A percentile compares a stretch with the other conserved stretches of the same genome.
Conservation (phyloP, 495 filamentous ascomycete genomes). For the Penicillium turbatum region DNA sequence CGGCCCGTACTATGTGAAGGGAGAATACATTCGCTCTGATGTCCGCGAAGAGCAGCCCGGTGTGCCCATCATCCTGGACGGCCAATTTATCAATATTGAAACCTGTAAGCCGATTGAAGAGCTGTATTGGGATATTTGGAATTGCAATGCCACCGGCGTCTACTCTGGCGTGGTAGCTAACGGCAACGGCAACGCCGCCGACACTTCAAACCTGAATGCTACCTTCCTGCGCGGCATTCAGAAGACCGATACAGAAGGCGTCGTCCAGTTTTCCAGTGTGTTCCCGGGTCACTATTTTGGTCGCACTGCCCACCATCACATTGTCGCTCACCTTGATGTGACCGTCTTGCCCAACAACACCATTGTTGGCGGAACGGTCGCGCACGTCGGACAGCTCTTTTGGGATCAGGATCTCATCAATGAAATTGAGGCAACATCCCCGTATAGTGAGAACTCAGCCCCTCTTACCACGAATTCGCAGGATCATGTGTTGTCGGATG, state of each 20-base stretch:
- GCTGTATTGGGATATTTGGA: slow-evolving; percentile 54
- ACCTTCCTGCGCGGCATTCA: slow-evolving; percentile 51
- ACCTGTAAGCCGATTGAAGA: slow-evolving; percentile 48
- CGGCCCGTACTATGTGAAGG: too few relatives aligned
- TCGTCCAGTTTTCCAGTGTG: slow-evolving; percentile 44
- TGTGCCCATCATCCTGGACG: slow-evolving; percentile 49
- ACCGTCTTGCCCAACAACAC: too few relatives aligned
- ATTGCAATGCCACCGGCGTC: slow-evolving; percentile 51
- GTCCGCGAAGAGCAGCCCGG: slow-evolving; percentile 45
- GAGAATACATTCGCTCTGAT: slow-evolving; percentile 49
- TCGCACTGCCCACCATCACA: slow-evolving; percentile 38
- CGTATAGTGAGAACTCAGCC: too few relatives aligned
- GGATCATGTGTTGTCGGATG: too few relatives aligned
- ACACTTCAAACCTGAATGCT: slow-evolving; percentile 39
- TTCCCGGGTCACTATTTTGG: slow-evolving; percentile 53
- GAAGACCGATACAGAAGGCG: slow-evolving; percentile 44
- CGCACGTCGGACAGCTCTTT: too few relatives aligned
- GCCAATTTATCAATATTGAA: slow-evolving; percentile 51
- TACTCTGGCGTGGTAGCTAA: slow-evolving; percentile 35
- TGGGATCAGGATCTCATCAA: too few relatives aligned
- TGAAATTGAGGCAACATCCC: too few relatives aligned
- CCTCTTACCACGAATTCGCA: too few relatives aligned
- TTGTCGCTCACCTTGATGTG: too few relatives aligned
- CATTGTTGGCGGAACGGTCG: too few relatives aligned
- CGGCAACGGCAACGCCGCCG: slow-evolving; percentile 22